Percentiles rank a stretch among this genome's conserved stretches.
These are phyloP conservation scores for Murraya koenigii DNA, from an alignment of 345 rosid genomes.

Conservation along the genomic window DNA sequence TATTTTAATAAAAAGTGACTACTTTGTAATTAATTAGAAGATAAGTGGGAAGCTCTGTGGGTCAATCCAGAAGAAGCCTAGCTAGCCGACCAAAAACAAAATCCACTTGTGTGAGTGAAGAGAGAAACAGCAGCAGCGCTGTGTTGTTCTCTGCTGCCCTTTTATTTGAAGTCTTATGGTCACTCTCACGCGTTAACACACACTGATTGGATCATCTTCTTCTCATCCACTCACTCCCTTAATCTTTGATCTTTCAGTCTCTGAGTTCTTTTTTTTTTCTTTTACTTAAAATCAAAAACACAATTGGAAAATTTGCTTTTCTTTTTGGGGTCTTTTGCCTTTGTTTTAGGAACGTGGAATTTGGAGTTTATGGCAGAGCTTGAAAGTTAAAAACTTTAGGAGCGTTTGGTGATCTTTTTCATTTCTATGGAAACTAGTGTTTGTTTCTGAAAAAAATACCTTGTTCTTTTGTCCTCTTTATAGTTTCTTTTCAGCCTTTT, in stretches of 20 bases:
- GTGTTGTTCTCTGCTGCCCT: not conserved
- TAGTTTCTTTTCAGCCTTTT: not conserved
- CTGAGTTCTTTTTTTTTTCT: too few species aligned
- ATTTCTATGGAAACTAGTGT: slow-evolving; percentile 2
- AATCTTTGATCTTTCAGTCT: not conserved
- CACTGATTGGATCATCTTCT: not conserved
- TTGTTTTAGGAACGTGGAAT: not conserved
- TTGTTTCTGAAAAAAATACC: slow-evolving; percentile 6
- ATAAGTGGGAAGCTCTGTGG: slow-evolving; percentile 10
- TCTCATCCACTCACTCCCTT: too few species aligned
- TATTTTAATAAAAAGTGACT: slow-evolving; percentile 12
- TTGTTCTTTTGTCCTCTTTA: slow-evolving; percentile 14
- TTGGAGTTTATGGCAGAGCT: not conserved
- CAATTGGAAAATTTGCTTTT: not conserved
- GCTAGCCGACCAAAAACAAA: not conserved
- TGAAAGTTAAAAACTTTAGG: not conserved
- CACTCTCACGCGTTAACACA: slow-evolving; percentile 37
- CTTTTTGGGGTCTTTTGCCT: too few species aligned
- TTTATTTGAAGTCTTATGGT: slow-evolving; percentile 23
- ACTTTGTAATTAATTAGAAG: slow-evolving; percentile 12
- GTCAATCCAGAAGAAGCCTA: not conserved
- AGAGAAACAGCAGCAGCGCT: too few species aligned
- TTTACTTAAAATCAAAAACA: not conserved
- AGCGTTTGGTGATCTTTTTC: not conserved
- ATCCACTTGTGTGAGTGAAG: too few species aligned